phyloP scores from a whole-genome alignment of 257 asterid species.

The Misopates orontium region DNA sequence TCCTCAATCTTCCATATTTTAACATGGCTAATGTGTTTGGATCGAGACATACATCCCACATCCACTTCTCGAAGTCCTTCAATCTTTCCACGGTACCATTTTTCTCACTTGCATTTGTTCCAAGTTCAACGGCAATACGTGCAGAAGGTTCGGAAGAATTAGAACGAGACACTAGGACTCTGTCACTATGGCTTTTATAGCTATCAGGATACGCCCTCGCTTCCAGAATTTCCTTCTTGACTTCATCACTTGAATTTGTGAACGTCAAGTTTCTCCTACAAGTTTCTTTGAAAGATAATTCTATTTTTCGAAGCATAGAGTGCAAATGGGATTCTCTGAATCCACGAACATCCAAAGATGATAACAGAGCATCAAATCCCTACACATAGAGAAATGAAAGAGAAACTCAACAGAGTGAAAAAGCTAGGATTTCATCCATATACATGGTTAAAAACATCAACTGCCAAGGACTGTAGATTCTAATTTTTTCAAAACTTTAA shows the following conservation, averaged over 20 bases:
- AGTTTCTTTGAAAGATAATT: conserved; percentile 56
- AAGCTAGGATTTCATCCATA: too few relatives aligned
- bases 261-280: conserved; percentile 35
- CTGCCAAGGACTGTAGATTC: too few relatives aligned
- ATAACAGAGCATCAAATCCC: conserved; percentile 77
- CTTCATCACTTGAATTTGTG: conserved; percentile 26
- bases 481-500: too few relatives aligned
- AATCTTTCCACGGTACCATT: conserved; percentile 40
- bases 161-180: conserved; percentile 19
- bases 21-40: conserved; percentile 41
- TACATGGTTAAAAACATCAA: too few relatives aligned
- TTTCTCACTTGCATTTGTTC: conserved; percentile 40
- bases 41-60: conserved; percentile 66
- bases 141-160: conserved; percentile 34
- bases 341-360: conserved; percentile 82
- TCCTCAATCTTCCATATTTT: conserved; percentile 46
- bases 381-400: conserved; percentile 27
- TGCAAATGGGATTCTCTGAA: conserved; percentile 81
- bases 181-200: conserved; percentile 27
- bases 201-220: conserved; percentile 28
- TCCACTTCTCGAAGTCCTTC: conserved; percentile 65
- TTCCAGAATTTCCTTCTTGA: conserved; percentile 34
- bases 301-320: conserved; percentile 69
- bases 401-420: background rate
- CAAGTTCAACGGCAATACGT: conserved; percentile 33